These are phyloP conservation scores for Garcia nutans DNA, from an alignment of 345 rosid species.

Conservation along the genomic window DNA sequence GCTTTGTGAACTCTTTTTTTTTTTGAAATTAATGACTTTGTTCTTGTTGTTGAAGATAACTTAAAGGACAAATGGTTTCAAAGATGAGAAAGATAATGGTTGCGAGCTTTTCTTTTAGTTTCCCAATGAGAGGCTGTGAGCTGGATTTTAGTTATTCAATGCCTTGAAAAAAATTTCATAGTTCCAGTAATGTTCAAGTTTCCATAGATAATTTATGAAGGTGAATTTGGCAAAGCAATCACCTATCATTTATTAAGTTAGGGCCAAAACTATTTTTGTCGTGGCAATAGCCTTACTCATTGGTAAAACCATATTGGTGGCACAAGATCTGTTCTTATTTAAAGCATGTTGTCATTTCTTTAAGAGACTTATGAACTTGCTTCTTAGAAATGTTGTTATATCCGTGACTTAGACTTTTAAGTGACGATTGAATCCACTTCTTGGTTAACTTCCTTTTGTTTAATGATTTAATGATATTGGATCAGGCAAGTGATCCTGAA, in stretches of 20 bases:
- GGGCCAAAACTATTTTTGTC: too few species aligned
- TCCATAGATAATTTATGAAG: not conserved
- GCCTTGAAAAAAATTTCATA: not conserved
- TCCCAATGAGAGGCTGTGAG: not conserved
- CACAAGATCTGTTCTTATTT: not conserved
- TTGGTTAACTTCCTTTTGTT: not conserved
- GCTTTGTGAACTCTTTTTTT: not conserved
- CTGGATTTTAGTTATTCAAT: not conserved
- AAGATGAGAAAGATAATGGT: not conserved
- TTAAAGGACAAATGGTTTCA: not conserved
- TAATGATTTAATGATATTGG: conserved; percentile 9
- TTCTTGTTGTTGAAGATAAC: not conserved
- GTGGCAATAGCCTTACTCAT: not conserved
- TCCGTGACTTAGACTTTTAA: not conserved
- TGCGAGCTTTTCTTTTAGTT: not conserved
- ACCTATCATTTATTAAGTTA: too few species aligned
- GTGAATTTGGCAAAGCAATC: not conserved
- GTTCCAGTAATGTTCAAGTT: not conserved
- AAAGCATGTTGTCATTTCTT: not conserved
- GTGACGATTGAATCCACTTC: not conserved
- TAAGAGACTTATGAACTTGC: not conserved
- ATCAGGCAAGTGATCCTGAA: conserved; percentile 49
- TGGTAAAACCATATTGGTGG: conserved; percentile 2
- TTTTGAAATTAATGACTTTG: not conserved
- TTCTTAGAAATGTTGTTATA: not conserved